Percentiles rank a stretch among this genome's conserved stretches.
Conservation (phyloP, 169 alveolate genomes). For the Miamiensis avidus region DNA sequence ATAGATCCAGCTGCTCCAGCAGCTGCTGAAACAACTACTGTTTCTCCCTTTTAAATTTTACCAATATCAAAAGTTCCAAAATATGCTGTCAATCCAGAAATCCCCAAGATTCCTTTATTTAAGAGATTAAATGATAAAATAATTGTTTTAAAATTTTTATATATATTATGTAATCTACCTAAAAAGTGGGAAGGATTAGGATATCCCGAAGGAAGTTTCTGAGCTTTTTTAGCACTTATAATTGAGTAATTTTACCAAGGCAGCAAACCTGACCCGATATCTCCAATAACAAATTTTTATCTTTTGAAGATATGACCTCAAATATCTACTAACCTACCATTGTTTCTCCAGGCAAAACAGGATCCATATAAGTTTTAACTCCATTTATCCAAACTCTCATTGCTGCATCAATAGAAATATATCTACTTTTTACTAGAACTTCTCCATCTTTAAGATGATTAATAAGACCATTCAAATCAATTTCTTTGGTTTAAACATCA, state of each 20-base stretch:
- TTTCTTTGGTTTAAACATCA: not conserved
- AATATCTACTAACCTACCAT: conserved; percentile 48
- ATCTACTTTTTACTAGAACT: conserved; percentile 45
- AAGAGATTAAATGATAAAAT: not conserved
- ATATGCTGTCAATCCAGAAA: conserved; percentile 60
- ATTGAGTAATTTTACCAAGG: conserved; percentile 41
- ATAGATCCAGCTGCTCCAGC: conserved; percentile 66
- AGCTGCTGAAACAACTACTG: conserved; percentile 62
- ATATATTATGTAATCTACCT: conserved; percentile 4
- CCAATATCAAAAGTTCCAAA: conserved; percentile 49
- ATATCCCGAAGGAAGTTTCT: conserved; percentile 4
- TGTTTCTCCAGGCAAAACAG: conserved; percentile 42
- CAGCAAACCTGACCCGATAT: conserved; percentile 45
- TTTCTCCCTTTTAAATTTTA: conserved; percentile 45
- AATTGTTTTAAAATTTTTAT: not conserved
- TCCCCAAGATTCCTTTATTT: conserved; percentile 35
- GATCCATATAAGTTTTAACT: conserved; percentile 50
- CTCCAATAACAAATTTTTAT: conserved; percentile 36
- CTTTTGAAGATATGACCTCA: conserved; percentile 48
- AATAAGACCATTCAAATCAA: not conserved
- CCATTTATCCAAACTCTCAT: conserved; percentile 67
- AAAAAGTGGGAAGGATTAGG: conserved; percentile 37
- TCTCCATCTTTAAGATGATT: conserved; percentile 35
- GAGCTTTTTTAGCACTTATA: conserved; percentile 22
- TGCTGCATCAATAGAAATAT: conserved; percentile 56